Base-by-base conservation (phyloP, 176 grass and related monocot species). In the Puccinellia tenuiflora region DNA sequence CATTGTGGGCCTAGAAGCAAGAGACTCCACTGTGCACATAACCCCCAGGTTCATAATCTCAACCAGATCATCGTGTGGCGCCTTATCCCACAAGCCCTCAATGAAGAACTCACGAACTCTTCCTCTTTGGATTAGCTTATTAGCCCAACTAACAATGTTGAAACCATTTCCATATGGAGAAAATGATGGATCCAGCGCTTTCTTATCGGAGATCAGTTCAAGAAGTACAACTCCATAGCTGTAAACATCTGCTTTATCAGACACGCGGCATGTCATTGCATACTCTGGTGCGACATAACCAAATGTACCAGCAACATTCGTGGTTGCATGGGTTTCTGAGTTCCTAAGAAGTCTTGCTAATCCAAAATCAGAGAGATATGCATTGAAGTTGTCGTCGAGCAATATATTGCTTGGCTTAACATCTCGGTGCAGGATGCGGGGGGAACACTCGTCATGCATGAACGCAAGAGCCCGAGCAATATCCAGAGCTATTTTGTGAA, bases 81-180 rank as follows among this genome's bases (percentile, higher is more conserved):
- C 91, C 35, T 85, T 84, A 45, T 90, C 87, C 94, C 94, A 94
- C 69, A 97, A 73, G 52, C 94, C 94, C 75, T 97, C 89, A 0
- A 92, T 38, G 68, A 97, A 97, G 85, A 97, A 97, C 43, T 97
- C 89, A 21, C 90, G 80, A 52, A 86, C 72, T 47, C 83, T 90
- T 6, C 94, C 87, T 52, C 91, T 94, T 50, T 92, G 79, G 51
- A 97, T 68, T 68, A 94, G 85, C 91, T 68, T 92, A 20, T 66
- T 57, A 59, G 89, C 94, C 94, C 94, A 97, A 46, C 43, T 75
- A 51, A 97, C 85, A 40, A 97, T 97, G 80, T 92, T 92, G 86
- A 97, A 97, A 47, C 94, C 92, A 79, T 97, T 90, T 66, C 92
- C 94, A 88, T 94, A 97, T 25, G 94, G 94, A 69, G 94, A 94